Evolutionary conservation across 2,329 filamentous ascomycete genomes (phyloP), one percentile per base, ranked within the genome.

Genomic region (Tetracladium maxilliforme): DNA sequence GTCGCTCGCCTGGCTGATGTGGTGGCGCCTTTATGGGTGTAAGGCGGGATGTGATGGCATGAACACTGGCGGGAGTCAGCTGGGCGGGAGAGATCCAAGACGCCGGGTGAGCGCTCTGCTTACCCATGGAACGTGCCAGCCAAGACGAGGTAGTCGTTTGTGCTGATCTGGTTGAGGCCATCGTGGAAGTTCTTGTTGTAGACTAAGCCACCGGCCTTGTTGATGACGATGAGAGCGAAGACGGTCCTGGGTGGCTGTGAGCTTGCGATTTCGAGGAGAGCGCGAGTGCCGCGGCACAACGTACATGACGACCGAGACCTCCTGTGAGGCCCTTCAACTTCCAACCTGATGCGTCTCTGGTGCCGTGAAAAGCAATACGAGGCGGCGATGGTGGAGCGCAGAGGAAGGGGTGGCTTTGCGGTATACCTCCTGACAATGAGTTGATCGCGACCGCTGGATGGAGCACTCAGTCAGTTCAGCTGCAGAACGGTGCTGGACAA

Each of bases 61-160:
- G 72, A 36, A 79, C 66, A 32, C 72, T 76, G 28, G 16, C 14
- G 18, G 22, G 23, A 16, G 3, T 22, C 11, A 19, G 9, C 11
- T 19, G 18, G 18, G 25, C 22, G 6, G 18, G 16, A 37, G 11
- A 45, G 36, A 19, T 42, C 40, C 20, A 45, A 43, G 35, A 42
- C 43, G 15, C 44, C 39, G 25, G 42, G 41, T 23, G 23, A 42
- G n/a, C n/a, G n/a, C n/a, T n/a, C n/a, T n/a, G n/a, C 54, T 34
- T 57, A 86, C 81, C 83, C 90, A 48, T 98, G 90, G 51, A 98
- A 98, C 27, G 90, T 98, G 30, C 90, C 90, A 6, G 90, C 90
- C 15, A 98, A 71, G 39, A 95, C 87, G 16, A 98, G 77, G 47
- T 92, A 92, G 61, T 98, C 90, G 49, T 98, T 98, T 39, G 82